Conservation (phyloP, 164 flowering plant species). For the Aristolochia fimbriata region DNA sequence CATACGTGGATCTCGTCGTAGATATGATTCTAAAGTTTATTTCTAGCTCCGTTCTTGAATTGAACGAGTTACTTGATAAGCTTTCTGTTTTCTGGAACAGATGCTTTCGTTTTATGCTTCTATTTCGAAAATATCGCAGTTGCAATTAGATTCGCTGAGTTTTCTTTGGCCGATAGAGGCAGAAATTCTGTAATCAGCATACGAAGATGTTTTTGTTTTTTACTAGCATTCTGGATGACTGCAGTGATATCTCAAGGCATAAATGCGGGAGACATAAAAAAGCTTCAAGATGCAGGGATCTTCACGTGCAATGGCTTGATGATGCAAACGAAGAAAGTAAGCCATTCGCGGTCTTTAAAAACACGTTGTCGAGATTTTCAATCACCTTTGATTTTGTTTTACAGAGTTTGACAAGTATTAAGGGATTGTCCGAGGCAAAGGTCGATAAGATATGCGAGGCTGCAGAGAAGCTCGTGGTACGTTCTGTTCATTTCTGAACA, state of each 20-base stretch:
- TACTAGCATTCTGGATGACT: too few relatives aligned
- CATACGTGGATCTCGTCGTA: too few relatives aligned
- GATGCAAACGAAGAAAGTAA: conserved; percentile 99
- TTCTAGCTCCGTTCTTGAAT: too few relatives aligned
- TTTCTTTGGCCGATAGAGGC: too few relatives aligned
- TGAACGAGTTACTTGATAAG: too few relatives aligned
- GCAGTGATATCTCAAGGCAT: conserved; percentile 89
- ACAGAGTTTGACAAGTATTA: conserved; percentile 82
- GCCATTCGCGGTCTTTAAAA: background rate
- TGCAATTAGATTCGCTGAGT: too few relatives aligned
- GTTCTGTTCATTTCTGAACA: too few relatives aligned
- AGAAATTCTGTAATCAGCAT: too few relatives aligned
- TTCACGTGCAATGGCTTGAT: conserved; percentile 96
- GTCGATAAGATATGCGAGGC: conserved; percentile 99
- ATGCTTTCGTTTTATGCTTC: background rate
- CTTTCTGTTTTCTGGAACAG: background rate
- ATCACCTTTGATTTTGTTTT: conserved; percentile 1
- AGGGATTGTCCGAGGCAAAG: conserved; percentile 95
- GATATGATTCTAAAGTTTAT: too few relatives aligned
- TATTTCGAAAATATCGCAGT: too few relatives aligned
- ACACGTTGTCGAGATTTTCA: background rate
- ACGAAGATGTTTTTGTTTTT: too few relatives aligned
- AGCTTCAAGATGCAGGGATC: conserved; percentile 98
- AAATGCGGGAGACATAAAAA: conserved; percentile 96
- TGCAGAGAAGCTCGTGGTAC: conserved; percentile 89